Base-by-base conservation (phyloP, 2,329 filamentous ascomycete species). In the Trichoderma gracile region DNA sequence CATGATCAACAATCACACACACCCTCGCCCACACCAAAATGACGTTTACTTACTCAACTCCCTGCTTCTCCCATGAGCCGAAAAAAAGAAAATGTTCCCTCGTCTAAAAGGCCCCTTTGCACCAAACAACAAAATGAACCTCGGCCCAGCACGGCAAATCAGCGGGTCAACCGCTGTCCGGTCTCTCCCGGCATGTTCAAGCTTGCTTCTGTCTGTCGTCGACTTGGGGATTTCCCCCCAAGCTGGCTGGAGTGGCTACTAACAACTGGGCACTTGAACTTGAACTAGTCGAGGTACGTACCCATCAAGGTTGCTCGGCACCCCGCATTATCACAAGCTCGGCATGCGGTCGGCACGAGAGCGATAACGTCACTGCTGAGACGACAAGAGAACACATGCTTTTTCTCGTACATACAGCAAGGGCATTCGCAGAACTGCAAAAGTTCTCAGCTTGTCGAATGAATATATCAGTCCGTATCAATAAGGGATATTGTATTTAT, bases 301-400 rank as follows among this genome's bases (percentile, higher is more conserved):
- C 52, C 52, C 56, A 23, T 46, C 45, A 23, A 46, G 56, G 56
- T 19, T 42, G 43, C 55, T 46, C 33, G 56, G 56, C 27, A 71
- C 81, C 81, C 81, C 81, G 81, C 81, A 82, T 79, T 79, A 80
- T 84, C 82, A 84, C 81, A 84, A 84, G 82, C 82, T 84, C 81
- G 81, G 81, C 58, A 78, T 80, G 73, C 70, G 73, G 67, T 83
- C 81, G 81, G 81, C 74, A 80, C 81, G 75, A 60, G 63, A 57
- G 33, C 33, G 47, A 47, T 67, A 68, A 73, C 70, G 71, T 73
- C 70, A 73, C 71, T 67, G 52, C 38, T 23, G 30, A 54, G 52
- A 38, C 12, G 33, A 38, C 9, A 3, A 38, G 10, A 33, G 30
- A 33, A 33, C 30, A 33, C 30, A 33, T 33, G 30, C 10, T 9